phyloP scores from a whole-genome alignment of 208 protist genomes.

The Crithidia expoeki region DNA sequence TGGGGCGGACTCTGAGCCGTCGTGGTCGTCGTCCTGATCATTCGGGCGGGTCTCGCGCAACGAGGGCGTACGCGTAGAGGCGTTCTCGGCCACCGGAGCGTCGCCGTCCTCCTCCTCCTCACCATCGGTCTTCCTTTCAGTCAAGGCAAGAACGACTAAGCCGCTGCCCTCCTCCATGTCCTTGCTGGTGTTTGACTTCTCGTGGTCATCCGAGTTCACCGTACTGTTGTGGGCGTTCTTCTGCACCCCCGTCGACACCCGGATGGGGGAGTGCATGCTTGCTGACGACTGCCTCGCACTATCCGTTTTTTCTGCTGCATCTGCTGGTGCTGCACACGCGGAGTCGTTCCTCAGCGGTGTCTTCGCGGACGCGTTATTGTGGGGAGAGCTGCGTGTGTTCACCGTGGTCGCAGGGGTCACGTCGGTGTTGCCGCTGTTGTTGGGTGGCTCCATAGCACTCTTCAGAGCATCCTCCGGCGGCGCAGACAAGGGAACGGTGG shows the following conservation, averaged over 20 bases:
- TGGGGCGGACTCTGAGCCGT: background rate
- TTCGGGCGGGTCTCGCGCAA: background rate
- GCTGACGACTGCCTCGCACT: background rate
- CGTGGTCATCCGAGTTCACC: background rate
- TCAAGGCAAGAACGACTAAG: background rate
- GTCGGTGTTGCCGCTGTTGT: background rate
- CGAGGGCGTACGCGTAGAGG: conserved; percentile 11
- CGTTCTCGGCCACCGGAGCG: background rate
- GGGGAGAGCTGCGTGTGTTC: background rate
- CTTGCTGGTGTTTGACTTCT: background rate
- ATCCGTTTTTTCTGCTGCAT: background rate
- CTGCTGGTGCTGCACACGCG: background rate
- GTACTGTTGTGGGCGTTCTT: conserved; percentile 1
- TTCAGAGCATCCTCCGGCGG: no score
- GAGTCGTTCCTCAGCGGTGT: background rate
- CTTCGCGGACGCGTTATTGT: background rate
- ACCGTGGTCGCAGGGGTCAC: background rate
- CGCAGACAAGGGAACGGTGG: background rate
- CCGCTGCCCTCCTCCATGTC: background rate
- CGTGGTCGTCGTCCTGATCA: background rate
- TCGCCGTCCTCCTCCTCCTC: conserved; percentile 3
- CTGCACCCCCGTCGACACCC: background rate
- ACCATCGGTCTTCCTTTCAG: background rate
- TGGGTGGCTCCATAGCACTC: no score
- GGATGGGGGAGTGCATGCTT: background rate